Conservation (phyloP, 768 basidiomycete genomes). For the Boletellus ananas region DNA sequence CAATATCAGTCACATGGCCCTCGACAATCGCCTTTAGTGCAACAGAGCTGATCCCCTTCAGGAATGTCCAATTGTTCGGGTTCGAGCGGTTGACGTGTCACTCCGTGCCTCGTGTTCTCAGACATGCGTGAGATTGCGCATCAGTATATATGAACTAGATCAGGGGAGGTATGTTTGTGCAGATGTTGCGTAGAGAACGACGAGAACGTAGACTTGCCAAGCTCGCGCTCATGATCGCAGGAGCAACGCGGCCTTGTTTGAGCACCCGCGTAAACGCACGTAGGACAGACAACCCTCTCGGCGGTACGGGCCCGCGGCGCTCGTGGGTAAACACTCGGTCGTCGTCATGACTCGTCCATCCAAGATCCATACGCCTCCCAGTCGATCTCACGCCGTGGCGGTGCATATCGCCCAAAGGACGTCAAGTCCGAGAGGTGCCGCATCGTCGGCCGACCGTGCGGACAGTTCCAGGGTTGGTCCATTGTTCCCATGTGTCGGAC, state of each 20-base stretch:
- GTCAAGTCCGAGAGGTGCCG: constrained; percentile 62
- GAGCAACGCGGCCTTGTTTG: no score
- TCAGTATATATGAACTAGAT: constrained; percentile 1
- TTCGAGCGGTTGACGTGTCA: no score
- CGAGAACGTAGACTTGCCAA: not conserved
- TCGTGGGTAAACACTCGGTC: no score
- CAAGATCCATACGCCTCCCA: constrained; percentile 32
- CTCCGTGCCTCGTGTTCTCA: not conserved
- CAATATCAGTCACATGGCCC: no score
- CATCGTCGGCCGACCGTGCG: constrained; percentile 85
- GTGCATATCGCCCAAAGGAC: constrained; percentile 18
- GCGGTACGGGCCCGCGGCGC: no score
- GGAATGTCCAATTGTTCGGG: no score
- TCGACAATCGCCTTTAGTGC: no score
- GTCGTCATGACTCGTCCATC: not conserved
- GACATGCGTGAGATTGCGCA: constrained; percentile 8
- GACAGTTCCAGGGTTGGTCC: constrained; percentile 86
- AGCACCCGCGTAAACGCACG: no score
- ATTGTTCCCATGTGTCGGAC: constrained; percentile 80
- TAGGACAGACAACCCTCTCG: no score
- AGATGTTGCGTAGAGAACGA: not conserved
- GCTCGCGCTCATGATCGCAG: no score
- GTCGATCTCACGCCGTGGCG: constrained; percentile 25
- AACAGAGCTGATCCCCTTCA: no score
- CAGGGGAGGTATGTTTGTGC: not conserved